A percentile compares a stretch with the other conserved stretches of the same genome.
phyloP scores from a whole-genome alignment of 2,329 filamentous ascomycete genomes.

The Cytospora chrysosperma region DNA sequence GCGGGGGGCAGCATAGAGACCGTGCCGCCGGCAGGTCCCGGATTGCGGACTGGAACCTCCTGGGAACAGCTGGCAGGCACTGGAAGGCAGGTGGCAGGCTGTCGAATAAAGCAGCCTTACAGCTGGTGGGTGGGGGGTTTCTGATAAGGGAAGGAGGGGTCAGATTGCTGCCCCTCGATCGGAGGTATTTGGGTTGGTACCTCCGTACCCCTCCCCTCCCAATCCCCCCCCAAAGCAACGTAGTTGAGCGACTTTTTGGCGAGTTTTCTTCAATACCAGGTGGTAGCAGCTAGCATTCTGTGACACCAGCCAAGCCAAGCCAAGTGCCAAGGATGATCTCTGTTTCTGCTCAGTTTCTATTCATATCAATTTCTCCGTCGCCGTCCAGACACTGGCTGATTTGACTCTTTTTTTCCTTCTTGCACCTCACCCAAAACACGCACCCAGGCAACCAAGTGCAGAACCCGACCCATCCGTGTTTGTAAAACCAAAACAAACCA shows the following conservation, averaged over 20 bases:
- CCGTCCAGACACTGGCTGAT: not conserved
- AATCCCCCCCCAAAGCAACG: not conserved
- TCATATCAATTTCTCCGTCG: not conserved
- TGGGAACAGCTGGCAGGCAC: too few species aligned
- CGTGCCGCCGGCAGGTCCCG: not conserved
- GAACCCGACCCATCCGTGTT: not conserved
- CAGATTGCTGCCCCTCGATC: too few species aligned
- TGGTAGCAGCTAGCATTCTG: not conserved
- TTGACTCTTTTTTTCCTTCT: not conserved
- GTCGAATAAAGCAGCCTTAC: too few species aligned
- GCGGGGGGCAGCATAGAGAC: too few species aligned
- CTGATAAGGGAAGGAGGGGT: constrained; percentile 19
- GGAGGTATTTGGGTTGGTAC: too few species aligned
- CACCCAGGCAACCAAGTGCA: not conserved
- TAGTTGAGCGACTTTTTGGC: not conserved
- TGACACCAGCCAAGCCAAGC: not conserved
- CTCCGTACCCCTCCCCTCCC: too few species aligned
- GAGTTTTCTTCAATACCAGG: not conserved
- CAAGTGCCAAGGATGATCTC: not conserved
- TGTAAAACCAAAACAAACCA: not conserved
- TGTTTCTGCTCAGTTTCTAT: not conserved
- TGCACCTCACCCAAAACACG: not conserved
- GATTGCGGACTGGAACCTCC: not conserved
- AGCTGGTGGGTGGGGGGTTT: not conserved
- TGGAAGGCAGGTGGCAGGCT: not conserved